These are phyloP conservation scores for Suillus occidentalis DNA, from an alignment of 768 basidiomycete genomes.

Conservation along the genomic window DNA sequence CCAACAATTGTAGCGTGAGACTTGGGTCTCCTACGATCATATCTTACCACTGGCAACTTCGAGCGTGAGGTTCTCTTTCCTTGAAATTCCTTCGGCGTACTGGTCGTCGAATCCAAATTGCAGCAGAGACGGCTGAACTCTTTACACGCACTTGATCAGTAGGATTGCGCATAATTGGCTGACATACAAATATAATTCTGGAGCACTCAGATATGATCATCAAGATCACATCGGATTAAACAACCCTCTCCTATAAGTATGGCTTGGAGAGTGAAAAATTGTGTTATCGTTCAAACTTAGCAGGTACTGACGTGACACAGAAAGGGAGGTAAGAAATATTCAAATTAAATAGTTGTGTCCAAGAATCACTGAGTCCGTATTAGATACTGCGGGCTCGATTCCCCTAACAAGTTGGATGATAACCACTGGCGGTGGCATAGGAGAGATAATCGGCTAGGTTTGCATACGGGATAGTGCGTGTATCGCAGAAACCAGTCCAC, in stretches of 20 bases:
- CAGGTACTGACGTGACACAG: background rate
- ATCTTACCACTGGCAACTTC: background rate
- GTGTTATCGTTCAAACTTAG: background rate
- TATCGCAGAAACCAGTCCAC: slow-evolving; percentile 26
- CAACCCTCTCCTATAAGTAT: background rate
- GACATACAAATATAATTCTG: background rate
- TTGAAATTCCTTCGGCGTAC: background rate
- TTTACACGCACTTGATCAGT: background rate
- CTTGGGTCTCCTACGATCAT: background rate
- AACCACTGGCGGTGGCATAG: slow-evolving; percentile 19
- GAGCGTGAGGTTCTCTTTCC: background rate
- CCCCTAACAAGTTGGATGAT: slow-evolving; percentile 18
- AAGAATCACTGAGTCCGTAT: background rate
- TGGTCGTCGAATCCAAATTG: too few species aligned
- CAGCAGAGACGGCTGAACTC: background rate
- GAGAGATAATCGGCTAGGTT: slow-evolving; percentile 25
- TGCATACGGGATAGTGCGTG: slow-evolving; percentile 20
- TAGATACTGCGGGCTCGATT: background rate
- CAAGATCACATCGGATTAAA: background rate
- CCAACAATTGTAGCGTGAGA: too few species aligned
- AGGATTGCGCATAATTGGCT: background rate
- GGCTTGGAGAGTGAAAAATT: background rate
- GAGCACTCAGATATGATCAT: background rate
- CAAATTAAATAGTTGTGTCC: background rate
- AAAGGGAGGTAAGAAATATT: background rate